A percentile compares a stretch with the other conserved stretches of the same genome.
Evolutionary conservation across 2,329 filamentous ascomycete species (phyloP).

Genomic region (Trichoderma koningii): DNA sequence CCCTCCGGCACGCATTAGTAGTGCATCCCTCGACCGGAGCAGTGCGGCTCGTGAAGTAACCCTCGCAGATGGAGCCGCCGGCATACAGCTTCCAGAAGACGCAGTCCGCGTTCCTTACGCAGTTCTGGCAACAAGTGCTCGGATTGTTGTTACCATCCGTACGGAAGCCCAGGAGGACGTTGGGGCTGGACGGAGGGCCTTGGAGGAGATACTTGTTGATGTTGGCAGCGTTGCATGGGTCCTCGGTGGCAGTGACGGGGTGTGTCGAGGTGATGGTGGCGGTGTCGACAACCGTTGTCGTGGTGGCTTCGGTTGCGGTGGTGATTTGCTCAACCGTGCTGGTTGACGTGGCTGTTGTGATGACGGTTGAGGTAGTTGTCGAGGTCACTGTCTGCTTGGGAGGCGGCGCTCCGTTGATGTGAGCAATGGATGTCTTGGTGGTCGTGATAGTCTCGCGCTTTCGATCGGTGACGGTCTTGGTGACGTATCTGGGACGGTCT

Average conservation of each 20-base stretch:
- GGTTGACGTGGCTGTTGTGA: background rate
- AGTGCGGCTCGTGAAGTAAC: background rate
- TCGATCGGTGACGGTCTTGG: constrained; percentile 4
- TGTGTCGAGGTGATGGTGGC: background rate
- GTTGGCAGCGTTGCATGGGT: background rate
- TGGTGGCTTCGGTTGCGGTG: background rate
- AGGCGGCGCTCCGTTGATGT: background rate
- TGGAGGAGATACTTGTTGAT: constrained; percentile 3
- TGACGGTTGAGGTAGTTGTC: background rate
- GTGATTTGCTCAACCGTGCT: constrained; percentile 2
- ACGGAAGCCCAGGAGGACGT: background rate
- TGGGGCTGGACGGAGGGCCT: constrained; percentile 4
- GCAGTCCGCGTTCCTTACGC: background rate
- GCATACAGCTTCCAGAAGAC: background rate
- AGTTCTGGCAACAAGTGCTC: background rate
- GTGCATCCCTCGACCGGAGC: background rate
- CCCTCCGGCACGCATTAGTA: background rate
- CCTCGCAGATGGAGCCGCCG: background rate
- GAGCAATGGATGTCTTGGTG: background rate
- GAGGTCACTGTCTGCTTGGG: background rate
- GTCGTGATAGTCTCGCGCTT: background rate
- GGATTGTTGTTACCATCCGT: background rate
- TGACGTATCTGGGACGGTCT: background rate
- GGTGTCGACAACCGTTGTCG: background rate
- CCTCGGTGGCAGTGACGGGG: background rate